Evolutionary conservation across 2,329 filamentous ascomycete genomes (phyloP), one percentile per base, ranked within the genome.

Genomic region (Metarhizium anisopliae): DNA sequence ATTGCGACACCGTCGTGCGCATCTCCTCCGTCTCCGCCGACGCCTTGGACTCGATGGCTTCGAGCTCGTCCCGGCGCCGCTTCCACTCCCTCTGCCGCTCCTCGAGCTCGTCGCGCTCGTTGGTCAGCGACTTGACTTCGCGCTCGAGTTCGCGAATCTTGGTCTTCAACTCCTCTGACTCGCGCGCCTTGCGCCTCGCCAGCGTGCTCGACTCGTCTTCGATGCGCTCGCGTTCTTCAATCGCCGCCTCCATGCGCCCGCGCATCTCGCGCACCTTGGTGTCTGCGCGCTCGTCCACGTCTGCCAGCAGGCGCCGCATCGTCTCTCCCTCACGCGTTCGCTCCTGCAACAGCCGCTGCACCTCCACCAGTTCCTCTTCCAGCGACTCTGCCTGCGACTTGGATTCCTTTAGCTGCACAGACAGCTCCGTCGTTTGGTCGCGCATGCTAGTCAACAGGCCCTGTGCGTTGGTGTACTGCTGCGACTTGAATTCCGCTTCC

Each of bases 181-280:
- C 94, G 51, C 92, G 80, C 6, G 89, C 83, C 58, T 86, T 85
- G 47, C 89, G 82, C 53, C 93, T 81, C 13, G 87, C 88, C 51
- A 89, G 79, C 0, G 85, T 87, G 64, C 84, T 90, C 2, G 90
- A 85, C 72, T 97, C 92, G 59, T 97, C 92, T 70, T 99, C 93
- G 2, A 91, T 86, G 2, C 90, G 84, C 68, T 99, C 94, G 18
- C 94, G 84, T 70, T 99, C 94, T 68, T 96, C 92, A n/a, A 95
- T 81, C 0, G 92, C 92, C 1, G 89, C 79, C 65, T 97, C 93
- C 79, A 97, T 86, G 2, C 87, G 84, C 56, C 90, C 85, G 54
- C 90, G 87, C 85, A 96, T 94, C 61, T 97, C 93, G 32, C 90
- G 85, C 18, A 95, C 82, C 65, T 90, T 89, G 58, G 77, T 77